phyloP scores from a whole-genome alignment of 805 yeast genomes.

The Clavispora phyllophila region DNA sequence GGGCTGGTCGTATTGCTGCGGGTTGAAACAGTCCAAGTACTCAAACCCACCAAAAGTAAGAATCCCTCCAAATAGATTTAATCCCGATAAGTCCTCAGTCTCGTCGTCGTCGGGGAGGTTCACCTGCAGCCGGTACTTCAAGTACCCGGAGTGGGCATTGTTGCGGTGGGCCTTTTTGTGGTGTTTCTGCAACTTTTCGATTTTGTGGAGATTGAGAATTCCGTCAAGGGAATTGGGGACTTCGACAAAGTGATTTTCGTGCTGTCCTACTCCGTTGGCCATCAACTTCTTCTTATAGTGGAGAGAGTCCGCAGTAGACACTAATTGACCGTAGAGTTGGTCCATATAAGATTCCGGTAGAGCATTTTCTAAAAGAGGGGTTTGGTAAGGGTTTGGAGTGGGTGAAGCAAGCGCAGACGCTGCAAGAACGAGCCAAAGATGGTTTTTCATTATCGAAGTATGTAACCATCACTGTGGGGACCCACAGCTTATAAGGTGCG shows the following conservation, averaged over 20 bases:
- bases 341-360: conserved; percentile 8
- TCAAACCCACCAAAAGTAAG: conserved; percentile 50
- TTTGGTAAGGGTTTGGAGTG: background rate
- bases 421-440: background rate
- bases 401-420: background rate
- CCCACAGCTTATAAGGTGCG: background rate
- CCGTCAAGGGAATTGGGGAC: conserved; percentile 1
- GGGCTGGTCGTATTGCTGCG: conserved; percentile 12
- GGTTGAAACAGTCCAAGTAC: conserved; percentile 44
- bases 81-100: conserved; percentile 22
- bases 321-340: conserved; percentile 13
- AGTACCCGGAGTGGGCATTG: conserved; percentile 12
- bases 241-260: background rate
- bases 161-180: conserved; percentile 3
- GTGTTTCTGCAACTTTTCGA: conserved; percentile 1
- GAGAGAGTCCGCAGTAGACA: conserved; percentile 5
- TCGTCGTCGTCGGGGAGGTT: conserved; percentile 32
- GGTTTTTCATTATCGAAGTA: background rate
- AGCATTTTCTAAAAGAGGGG: background rate
- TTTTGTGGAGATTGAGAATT: background rate
- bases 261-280: background rate
- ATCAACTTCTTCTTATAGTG: conserved; percentile 4
- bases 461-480: background rate
- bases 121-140: conserved; percentile 16
- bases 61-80: conserved; percentile 43